phyloP scores from a whole-genome alignment of 495 filamentous ascomycete species.

The Chaetomium cochliodes region DNA sequence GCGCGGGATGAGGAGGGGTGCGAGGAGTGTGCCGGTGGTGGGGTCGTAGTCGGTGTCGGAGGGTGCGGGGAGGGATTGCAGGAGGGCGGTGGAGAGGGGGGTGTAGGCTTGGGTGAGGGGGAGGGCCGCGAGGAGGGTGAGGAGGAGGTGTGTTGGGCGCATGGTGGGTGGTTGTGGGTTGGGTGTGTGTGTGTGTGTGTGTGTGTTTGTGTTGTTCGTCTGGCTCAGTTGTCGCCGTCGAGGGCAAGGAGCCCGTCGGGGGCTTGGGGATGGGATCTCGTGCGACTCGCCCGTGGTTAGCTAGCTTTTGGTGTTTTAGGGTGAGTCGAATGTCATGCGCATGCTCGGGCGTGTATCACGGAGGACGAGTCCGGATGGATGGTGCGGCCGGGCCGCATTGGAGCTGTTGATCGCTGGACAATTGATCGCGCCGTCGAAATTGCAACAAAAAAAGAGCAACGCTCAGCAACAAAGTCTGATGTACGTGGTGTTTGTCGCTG shows the following conservation, averaged over 20 bases:
- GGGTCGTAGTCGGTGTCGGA: constrained; percentile 71
- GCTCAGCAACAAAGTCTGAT: not conserved
- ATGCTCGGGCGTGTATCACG: constrained; percentile 1
- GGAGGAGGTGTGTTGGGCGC: constrained; percentile 12
- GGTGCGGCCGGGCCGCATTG: not conserved
- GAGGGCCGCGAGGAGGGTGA: constrained; percentile 27
- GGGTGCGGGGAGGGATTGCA: constrained; percentile 59
- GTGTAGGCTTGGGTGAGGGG: constrained; percentile 57
- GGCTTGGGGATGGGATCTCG: not conserved
- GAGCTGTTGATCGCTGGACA: not conserved
- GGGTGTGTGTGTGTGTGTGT: not conserved
- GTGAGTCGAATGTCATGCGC: not conserved
- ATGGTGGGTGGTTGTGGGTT: constrained; percentile 8
- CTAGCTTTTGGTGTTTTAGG: not conserved
- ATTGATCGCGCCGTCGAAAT: not conserved
- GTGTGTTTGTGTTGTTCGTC: not conserved
- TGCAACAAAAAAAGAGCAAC: not conserved
- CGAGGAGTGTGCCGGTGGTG: constrained; percentile 60
- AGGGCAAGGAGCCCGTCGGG: not conserved
- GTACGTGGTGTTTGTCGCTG: not conserved
- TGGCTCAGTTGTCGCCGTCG: too few species aligned
- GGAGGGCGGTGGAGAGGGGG: constrained; percentile 66
- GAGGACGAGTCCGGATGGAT: not conserved
- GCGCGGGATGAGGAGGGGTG: constrained; percentile 78
- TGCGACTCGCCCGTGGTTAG: not conserved